Conservation (phyloP, 305 asterid genomes). For the Solanum hybrid region DNA sequence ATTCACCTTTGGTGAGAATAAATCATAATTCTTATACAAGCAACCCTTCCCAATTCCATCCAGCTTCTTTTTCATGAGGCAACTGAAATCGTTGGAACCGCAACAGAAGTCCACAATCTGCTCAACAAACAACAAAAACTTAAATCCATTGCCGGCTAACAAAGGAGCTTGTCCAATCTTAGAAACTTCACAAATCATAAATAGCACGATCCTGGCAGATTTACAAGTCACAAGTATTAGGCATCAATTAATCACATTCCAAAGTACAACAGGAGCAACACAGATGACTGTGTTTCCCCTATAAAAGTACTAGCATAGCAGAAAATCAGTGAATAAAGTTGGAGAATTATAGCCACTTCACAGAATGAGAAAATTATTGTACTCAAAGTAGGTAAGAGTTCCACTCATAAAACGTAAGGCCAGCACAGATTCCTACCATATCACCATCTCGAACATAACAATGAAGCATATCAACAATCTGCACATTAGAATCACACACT, state of each 20-base stretch:
- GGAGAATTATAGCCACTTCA: not conserved
- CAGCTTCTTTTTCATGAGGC: conserved; percentile 63
- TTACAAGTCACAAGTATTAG: not conserved
- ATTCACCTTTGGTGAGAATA: conserved; percentile 57
- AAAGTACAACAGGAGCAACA: not conserved
- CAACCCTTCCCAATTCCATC: conserved; percentile 61
- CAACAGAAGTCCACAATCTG: conserved; percentile 95
- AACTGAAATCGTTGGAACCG: conserved; percentile 86
- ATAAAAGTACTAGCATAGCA: not conserved
- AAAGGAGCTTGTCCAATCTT: not conserved
- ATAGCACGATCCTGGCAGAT: not conserved
- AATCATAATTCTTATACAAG: conserved; percentile 68
- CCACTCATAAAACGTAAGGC: not conserved
- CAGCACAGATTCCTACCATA: conserved; percentile 42
- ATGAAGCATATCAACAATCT: conserved; percentile 73
- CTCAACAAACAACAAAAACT: conserved; percentile 11
- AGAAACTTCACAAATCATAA: not conserved
- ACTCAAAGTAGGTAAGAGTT: not conserved
- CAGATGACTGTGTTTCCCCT: not conserved
- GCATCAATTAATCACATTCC: not conserved
- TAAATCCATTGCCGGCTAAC: not conserved
- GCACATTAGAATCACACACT: conserved; percentile 26
- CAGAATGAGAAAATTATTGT: not conserved
- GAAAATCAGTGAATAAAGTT: not conserved
- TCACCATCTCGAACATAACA: conserved; percentile 80